Evolutionary conservation across 495 filamentous ascomycete species (phyloP).

Genomic region (Parathielavia hyrcaniae): DNA sequence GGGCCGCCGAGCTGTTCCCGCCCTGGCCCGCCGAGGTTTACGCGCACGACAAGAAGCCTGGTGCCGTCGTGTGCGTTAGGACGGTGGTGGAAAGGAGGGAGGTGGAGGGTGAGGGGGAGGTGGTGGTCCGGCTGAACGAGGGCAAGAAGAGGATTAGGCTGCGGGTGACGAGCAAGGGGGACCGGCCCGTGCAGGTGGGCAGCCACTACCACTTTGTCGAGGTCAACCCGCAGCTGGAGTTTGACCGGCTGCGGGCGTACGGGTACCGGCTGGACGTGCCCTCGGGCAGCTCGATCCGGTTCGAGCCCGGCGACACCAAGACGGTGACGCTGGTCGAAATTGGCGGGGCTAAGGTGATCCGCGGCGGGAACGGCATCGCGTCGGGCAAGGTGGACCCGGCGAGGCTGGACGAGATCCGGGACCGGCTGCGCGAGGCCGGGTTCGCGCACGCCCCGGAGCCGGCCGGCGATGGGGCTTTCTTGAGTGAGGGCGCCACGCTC

Average conservation of each 20-base stretch:
- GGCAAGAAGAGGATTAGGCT: slow-evolving; percentile 67
- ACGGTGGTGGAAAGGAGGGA: too few relatives aligned
- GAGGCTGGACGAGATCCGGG: slow-evolving; percentile 58
- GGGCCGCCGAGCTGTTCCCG: slow-evolving; percentile 55
- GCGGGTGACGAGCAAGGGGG: slow-evolving; percentile 77
- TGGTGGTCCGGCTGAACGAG: slow-evolving; percentile 57
- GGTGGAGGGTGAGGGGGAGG: slow-evolving; percentile 48
- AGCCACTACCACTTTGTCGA: slow-evolving; percentile 98
- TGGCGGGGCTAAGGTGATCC: slow-evolving; percentile 72
- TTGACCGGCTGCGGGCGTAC: slow-evolving; percentile 79
- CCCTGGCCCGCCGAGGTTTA: slow-evolving; percentile 53
- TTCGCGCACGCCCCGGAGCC: slow-evolving; percentile 73
- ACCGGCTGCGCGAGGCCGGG: slow-evolving; percentile 57
- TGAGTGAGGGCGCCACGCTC: slow-evolving; percentile 59
- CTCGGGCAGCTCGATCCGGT: slow-evolving; percentile 87
- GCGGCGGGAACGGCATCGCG: slow-evolving; percentile 76
- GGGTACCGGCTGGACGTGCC: slow-evolving; percentile 86
- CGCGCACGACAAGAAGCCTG: slow-evolving; percentile 61
- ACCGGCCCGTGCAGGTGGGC: slow-evolving; percentile 87
- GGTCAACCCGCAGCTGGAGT: slow-evolving; percentile 82
- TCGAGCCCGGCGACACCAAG: slow-evolving; percentile 90
- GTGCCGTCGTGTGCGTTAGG: slow-evolving; percentile 70
- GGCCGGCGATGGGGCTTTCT: slow-evolving; percentile 42
- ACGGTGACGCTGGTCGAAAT: slow-evolving; percentile 93
- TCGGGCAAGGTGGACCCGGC: slow-evolving; percentile 60